Conservation (phyloP, 2,329 filamentous ascomycete species). For the Colletotrichum orbiculare region DNA sequence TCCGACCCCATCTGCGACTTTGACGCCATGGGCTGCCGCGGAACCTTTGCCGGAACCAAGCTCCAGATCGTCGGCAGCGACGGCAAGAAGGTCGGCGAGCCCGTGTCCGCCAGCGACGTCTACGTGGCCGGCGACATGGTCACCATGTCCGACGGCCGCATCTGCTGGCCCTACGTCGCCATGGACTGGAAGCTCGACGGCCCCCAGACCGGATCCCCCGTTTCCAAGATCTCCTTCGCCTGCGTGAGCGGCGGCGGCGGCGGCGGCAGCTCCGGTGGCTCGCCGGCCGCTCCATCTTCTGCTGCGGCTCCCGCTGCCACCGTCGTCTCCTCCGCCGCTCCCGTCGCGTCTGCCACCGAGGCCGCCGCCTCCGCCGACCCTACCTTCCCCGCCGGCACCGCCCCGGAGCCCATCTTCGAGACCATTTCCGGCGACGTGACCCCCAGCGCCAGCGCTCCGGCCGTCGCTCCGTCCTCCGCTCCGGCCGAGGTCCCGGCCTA, state of each 20-base stretch:
- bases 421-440: slow-evolving; percentile 23
- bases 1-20: slow-evolving; percentile 64
- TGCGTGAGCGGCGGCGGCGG: slow-evolving; percentile 47
- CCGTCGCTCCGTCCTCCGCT: not conserved
- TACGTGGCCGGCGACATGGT: slow-evolving; percentile 73
- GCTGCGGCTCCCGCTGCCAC: slow-evolving; percentile 9
- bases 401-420: slow-evolving; percentile 24
- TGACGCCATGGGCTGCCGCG: slow-evolving; percentile 69
- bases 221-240: slow-evolving; percentile 64
- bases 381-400: slow-evolving; percentile 14
- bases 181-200: slow-evolving; percentile 62
- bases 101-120: slow-evolving; percentile 62
- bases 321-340: slow-evolving; percentile 5
- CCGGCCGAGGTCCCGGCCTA: slow-evolving; percentile 5
- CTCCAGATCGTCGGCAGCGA: slow-evolving; percentile 66
- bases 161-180: slow-evolving; percentile 71
- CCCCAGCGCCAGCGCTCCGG: slow-evolving; percentile 24
- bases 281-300: slow-evolving; percentile 44
- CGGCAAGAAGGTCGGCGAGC: slow-evolving; percentile 62
- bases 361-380: slow-evolving; percentile 19
- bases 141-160: slow-evolving; percentile 65
- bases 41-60: slow-evolving; percentile 67
- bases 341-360: slow-evolving; percentile 9
- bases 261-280: slow-evolving; percentile 58
- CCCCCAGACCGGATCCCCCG: slow-evolving; percentile 41